Evolutionary conservation across 306 rosid species (phyloP).

Genomic region (Glycine latifolia): DNA sequence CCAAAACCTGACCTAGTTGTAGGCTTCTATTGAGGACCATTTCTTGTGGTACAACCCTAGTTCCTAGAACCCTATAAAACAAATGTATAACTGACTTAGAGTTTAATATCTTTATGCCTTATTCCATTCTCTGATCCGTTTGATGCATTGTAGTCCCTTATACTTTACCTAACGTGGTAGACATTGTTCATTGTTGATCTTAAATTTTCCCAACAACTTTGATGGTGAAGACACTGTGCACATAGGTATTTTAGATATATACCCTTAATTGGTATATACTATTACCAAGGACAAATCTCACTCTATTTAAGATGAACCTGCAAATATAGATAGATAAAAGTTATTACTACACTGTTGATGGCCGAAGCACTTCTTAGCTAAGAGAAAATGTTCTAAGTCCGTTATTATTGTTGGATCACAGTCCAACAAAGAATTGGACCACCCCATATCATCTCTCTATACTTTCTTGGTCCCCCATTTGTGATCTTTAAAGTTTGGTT

Average conservation of each 20-base stretch:
- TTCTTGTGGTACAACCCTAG: conserved; percentile 30
- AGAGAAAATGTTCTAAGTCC: conserved; percentile 38
- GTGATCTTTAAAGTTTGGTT: conserved; percentile 37
- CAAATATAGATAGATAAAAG: conserved; percentile 44
- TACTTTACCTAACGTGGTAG: conserved; percentile 33
- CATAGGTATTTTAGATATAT: conserved; percentile 33
- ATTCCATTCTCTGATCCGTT: conserved; percentile 40
- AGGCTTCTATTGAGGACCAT: conserved; percentile 50
- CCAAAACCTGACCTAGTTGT: conserved; percentile 41
- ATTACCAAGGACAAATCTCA: conserved; percentile 49
- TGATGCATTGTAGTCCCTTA: neutral
- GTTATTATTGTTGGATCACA: conserved; percentile 50
- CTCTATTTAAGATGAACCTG: conserved; percentile 47
- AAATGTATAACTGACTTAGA: conserved; percentile 36
- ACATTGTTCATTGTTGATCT: conserved; percentile 46
- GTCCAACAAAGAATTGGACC: conserved; percentile 53
- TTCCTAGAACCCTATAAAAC: conserved; percentile 33
- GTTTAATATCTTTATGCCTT: conserved; percentile 39
- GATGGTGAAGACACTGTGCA: conserved; percentile 27
- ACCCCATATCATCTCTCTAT: conserved; percentile 32
- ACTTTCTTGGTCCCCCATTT: conserved; percentile 50
- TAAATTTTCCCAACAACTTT: conserved; percentile 54
- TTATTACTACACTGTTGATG: neutral
- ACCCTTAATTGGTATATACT: conserved; percentile 52
- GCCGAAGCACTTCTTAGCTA: neutral